Evolutionary conservation across 2,329 filamentous ascomycete genomes (phyloP), one percentile per base, ranked within the genome.

Genomic region (Fusarium sp.): DNA sequence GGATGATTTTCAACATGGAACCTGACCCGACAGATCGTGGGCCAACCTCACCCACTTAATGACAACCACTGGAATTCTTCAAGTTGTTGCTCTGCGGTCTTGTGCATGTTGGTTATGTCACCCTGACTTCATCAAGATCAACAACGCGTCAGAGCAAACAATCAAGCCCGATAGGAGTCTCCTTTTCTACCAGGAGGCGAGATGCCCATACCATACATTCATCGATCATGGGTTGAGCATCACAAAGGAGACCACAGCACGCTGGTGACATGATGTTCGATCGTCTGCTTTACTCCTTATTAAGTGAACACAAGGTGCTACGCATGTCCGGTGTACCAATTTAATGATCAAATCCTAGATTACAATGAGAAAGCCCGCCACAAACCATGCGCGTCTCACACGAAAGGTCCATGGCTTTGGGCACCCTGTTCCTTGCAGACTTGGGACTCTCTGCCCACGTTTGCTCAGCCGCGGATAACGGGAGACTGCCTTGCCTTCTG

Each of bases 321-420:
- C 66, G 45, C 45, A 50, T 63, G 66, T 70, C 56, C 26, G 43
- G 58, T 57, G 49, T 34, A 51, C 60, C 53, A 64, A 59, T 58
- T 64, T 50, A 34, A 58, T 19, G 50, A 22, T 50, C 38, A 45
- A 53, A 62, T 59, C 49, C n/a, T 40, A 58, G 50, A 42, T 51
- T 45, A 44, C 55, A 47, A 31, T 44, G 52, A 58, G 28, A 62
- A 44, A 44, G 49, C 40, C 52, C 52, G 26, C 61, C 63, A 72
- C 52, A 52, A 64, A 50, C 65, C 57, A 60, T 67, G 59, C 60
- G 39, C 62, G 47, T 73, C 69, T 70, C 65, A 56, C 66, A 59
- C 53, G 31, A 47, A 59, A 40, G 47, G 61, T 36, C 49, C 65
- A 57, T 42, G 49, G 55, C 42, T 69, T 52, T 71, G 54, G 55